Evolutionary conservation across 2,329 filamentous ascomycete genomes (phyloP).

Genomic region (Penicillium expansum): DNA sequence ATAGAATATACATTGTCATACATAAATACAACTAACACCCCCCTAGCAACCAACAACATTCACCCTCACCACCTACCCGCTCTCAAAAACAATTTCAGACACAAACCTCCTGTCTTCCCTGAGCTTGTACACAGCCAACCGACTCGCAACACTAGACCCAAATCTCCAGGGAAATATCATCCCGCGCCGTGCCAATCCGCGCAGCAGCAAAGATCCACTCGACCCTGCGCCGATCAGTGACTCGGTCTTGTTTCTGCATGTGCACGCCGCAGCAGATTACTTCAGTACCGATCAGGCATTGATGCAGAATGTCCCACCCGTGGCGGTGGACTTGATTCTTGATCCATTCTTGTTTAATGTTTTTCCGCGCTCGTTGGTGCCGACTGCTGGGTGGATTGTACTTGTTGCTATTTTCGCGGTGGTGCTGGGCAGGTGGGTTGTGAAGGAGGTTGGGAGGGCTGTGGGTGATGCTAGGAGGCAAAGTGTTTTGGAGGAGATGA

Average conservation of each 20-base stretch:
- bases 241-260: slow-evolving; percentile 68
- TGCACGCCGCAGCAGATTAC: slow-evolving; percentile 79
- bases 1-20: not conserved
- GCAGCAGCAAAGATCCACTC: not conserved
- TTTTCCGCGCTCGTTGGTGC: slow-evolving; percentile 72
- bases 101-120: slow-evolving; percentile 65
- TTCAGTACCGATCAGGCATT: slow-evolving; percentile 70
- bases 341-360: slow-evolving; percentile 81
- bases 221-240: slow-evolving; percentile 28
- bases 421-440: slow-evolving; percentile 41
- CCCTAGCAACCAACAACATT: slow-evolving; percentile 82
- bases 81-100: slow-evolving; percentile 60
- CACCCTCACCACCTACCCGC: slow-evolving; percentile 62
- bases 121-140: slow-evolving; percentile 57
- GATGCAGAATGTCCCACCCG: slow-evolving; percentile 71
- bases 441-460: slow-evolving; percentile 25
- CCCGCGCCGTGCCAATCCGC: slow-evolving; percentile 1
- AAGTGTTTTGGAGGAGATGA: slow-evolving; percentile 17
- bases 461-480: slow-evolving; percentile 21
- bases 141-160: slow-evolving; percentile 36
- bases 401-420: slow-evolving; percentile 57
- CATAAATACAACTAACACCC: slow-evolving; percentile 14
- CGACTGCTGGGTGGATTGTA: slow-evolving; percentile 67
- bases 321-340: slow-evolving; percentile 76
- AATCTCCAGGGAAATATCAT: slow-evolving; percentile 15